Evolutionary conservation across 2,329 filamentous ascomycete genomes (phyloP), one percentile per base, ranked within the genome.

Genomic region (Apiospora saccharicola): DNA sequence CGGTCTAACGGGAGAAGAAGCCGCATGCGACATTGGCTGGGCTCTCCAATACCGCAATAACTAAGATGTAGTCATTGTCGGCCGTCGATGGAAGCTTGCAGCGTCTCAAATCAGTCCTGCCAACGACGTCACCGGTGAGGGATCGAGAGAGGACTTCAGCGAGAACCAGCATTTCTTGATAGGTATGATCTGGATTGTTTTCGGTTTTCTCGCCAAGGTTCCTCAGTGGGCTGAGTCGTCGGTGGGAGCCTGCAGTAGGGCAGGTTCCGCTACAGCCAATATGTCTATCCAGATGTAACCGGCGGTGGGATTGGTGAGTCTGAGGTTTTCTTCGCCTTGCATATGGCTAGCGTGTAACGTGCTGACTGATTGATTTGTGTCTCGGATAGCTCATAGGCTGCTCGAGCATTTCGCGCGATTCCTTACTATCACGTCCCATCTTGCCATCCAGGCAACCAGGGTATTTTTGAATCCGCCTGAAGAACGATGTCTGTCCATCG

Each of bases 1-100:
- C 26, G 53, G 53, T 61, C 30, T n/a, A 37, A 61, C 30, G 53
- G 30, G 53, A 19, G 49, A 53, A 53, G 30, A 61, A 57, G 51
- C 26, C 37, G 53, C 53, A 61, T 37, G 30, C 34, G 30, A 53
- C 51, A 53, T 26, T 53, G 51, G 51, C 30, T 13, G 51, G 49
- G 24, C 24, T 30, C 26, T 2, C 51, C 51, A 30, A 16, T 8
- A 34, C 26, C 51, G 51, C 14, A 57, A 19, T 34, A 12, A 30
- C 26, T 30, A 30, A 30, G 26, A 30, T 30, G 26, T 30, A 30
- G 8, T 41, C 10, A 41, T 41, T 8, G 53, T n/a, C 53, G 53
- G 30, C 53, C 53, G 22, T n/a, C 53, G 19, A 61, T 61, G 53
- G 53, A 41, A 24, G 22, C 30, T 37, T 64, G 57, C 57, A 64